Conservation (phyloP, 2,329 filamentous ascomycete species). For the Cytospora leucostoma region DNA sequence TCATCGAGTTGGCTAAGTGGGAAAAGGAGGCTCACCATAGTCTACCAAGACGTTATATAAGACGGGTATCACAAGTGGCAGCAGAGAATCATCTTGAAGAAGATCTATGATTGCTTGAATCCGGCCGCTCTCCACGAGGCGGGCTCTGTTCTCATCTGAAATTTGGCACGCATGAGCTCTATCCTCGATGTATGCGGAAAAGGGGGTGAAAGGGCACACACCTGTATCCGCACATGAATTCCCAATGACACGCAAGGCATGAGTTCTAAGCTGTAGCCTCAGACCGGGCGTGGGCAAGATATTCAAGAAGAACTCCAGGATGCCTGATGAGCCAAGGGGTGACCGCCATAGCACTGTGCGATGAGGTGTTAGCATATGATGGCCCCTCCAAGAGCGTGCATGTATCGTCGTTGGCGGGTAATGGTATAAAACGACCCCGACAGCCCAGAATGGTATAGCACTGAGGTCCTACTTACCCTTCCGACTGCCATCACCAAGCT, state of each 20-base stretch:
- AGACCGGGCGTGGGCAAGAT: slow-evolving; percentile 45
- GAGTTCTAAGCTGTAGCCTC: slow-evolving; percentile 49
- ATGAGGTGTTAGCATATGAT: slow-evolving; percentile 11
- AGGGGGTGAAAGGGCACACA: slow-evolving; percentile 31
- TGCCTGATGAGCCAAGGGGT: slow-evolving; percentile 58
- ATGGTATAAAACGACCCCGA: background rate
- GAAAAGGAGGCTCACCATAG: slow-evolving; percentile 50
- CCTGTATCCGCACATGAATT: slow-evolving; percentile 65
- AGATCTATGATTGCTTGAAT: slow-evolving; percentile 51
- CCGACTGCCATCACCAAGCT: slow-evolving; percentile 57
- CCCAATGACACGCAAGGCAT: slow-evolving; percentile 59
- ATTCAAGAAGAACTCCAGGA: slow-evolving; percentile 57
- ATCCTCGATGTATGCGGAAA: background rate
- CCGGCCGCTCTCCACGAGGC: slow-evolving; percentile 52
- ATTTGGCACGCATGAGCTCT: background rate
- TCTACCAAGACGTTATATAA: slow-evolving; percentile 65
- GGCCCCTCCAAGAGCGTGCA: background rate
- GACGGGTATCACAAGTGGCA: slow-evolving; percentile 58
- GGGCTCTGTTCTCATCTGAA: slow-evolving; percentile 59
- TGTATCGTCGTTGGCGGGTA: background rate
- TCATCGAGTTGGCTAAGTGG: too few relatives aligned
- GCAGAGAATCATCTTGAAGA: slow-evolving; percentile 49
- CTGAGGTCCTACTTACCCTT: slow-evolving; percentile 47
- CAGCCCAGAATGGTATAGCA: background rate
- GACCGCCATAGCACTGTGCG: slow-evolving; percentile 56